Evolutionary conservation across 345 rosid species (phyloP).

Genomic region (thale cress (Arabidopsis thaliana)): TAIR10.1 NC_003075.7:18252501-18253000

Average conservation of each 20-base stretch:
- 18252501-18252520: conserved; percentile 18
- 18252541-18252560: conserved; percentile 56
- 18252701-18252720: conserved; percentile 57
- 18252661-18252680: conserved; percentile 58
- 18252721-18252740: conserved; percentile 57
- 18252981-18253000: conserved; percentile 34
- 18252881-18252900: neutral
- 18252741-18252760: conserved; percentile 60
- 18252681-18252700: conserved; percentile 60
- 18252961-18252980: conserved; percentile 15
- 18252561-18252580: conserved; percentile 41
- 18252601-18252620: conserved; percentile 62
- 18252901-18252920: neutral
- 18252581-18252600: conserved; percentile 46
- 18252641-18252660: conserved; percentile 70
- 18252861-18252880: conserved; percentile 55
- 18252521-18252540: conserved; percentile 51
- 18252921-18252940: conserved; percentile 6
- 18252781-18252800: conserved; percentile 53
- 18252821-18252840: conserved; percentile 58
- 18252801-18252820: conserved; percentile 54
- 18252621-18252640: conserved; percentile 77
- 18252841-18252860: conserved; percentile 50
- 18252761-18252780: conserved; percentile 52
- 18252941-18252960: conserved; percentile 25